Conservation (phyloP, 495 filamentous ascomycete species). For the Trichoderma asperelloides region DNA sequence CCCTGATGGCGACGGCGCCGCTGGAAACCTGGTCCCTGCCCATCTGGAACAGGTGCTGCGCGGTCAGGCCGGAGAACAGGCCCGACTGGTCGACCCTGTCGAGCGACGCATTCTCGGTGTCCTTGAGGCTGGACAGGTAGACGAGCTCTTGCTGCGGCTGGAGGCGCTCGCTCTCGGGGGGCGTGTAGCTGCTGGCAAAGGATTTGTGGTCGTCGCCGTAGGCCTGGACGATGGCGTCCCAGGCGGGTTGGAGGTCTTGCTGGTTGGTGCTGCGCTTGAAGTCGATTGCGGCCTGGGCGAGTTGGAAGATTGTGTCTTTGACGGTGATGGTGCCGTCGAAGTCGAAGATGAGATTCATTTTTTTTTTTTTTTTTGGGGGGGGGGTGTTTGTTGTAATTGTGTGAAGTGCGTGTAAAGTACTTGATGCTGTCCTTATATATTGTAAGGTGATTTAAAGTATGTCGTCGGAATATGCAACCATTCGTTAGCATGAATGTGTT, state of each 20-base stretch:
- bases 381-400: no score
- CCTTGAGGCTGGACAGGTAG: conserved; percentile 27
- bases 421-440: no score
- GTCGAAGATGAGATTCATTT: conserved; percentile 35
- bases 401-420: no score
- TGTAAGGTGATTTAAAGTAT: no score
- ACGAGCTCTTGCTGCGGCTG: conserved; percentile 24
- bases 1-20: conserved; percentile 21
- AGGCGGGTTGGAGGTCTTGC: conserved; percentile 19
- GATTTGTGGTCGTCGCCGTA: conserved; percentile 28
- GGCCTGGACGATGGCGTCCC: conserved; percentile 27
- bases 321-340: conserved; percentile 43
- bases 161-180: conserved; percentile 14
- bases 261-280: conserved; percentile 11
- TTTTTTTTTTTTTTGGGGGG: no score
- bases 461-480: no score
- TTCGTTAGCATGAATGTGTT: no score
- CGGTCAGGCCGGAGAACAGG: conserved; percentile 25
- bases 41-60: conserved; percentile 16
- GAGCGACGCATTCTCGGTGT: conserved; percentile 27
- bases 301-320: conserved; percentile 23
- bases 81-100: conserved; percentile 22
- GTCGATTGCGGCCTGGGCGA: conserved; percentile 19
- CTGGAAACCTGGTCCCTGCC: conserved; percentile 19
- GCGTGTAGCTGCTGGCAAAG: conserved; percentile 24